Conservation (phyloP, 2,329 filamentous ascomycete species). For the Fusarium udum region DNA sequence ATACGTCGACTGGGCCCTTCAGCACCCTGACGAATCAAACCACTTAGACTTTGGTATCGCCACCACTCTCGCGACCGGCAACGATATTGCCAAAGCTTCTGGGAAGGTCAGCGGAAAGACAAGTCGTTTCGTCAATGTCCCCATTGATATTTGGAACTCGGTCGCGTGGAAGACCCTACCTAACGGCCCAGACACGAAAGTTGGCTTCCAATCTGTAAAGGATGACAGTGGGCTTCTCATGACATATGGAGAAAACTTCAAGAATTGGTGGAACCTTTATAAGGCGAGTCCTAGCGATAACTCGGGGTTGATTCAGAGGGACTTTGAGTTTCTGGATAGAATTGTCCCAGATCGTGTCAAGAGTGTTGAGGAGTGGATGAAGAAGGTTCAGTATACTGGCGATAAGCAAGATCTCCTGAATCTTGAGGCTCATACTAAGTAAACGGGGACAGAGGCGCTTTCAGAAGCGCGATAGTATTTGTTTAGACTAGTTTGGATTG, state of each 20-base stretch:
- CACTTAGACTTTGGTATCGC: background rate
- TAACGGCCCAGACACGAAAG: rapidly evolving
- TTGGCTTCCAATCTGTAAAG: background rate
- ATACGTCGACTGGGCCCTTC: background rate
- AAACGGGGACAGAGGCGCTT: rapidly evolving
- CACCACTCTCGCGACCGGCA: background rate
- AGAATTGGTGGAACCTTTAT: background rate
- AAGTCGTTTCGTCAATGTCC: background rate
- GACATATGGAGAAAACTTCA: background rate
- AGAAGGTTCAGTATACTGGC: background rate
- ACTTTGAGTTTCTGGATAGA: background rate
- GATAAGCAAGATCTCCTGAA: background rate
- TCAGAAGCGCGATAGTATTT: rapidly evolving
- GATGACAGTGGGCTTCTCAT: background rate
- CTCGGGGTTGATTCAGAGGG: background rate
- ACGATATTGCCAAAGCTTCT: background rate
- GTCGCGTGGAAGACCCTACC: background rate
- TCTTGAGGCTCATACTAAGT: background rate
- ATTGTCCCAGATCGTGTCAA: background rate
- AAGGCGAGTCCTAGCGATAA: background rate
- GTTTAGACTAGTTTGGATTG: background rate
- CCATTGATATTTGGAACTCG: background rate
- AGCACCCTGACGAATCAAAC: background rate
- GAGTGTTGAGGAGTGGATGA: background rate
- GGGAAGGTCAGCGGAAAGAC: background rate